phyloP scores from a whole-genome alignment of 129 eudicot genomes.

The Solidago caesia region DNA sequence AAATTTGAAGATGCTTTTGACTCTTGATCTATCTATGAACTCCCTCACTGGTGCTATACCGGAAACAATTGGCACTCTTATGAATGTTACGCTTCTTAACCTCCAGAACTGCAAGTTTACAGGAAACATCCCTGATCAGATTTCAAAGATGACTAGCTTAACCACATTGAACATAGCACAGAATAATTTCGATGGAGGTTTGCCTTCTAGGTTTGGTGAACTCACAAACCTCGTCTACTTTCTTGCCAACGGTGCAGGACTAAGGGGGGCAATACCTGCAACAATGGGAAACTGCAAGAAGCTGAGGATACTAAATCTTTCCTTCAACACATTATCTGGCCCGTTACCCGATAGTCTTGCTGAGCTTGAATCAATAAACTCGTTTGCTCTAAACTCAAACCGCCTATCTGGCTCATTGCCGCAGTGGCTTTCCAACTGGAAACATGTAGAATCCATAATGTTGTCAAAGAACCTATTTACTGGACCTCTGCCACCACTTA shows the following conservation, averaged over 20 bases:
- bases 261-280: constrained; percentile 64
- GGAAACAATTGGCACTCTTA: constrained; percentile 48
- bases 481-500: constrained; percentile 59
- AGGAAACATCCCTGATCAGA: constrained; percentile 65
- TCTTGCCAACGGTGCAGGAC: constrained; percentile 59
- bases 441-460: constrained; percentile 44
- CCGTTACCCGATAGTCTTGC: constrained; percentile 62
- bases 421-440: constrained; percentile 76
- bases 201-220: constrained; percentile 63
- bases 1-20: constrained; percentile 46
- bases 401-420: constrained; percentile 64
- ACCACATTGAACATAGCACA: constrained; percentile 59
- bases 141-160: constrained; percentile 54
- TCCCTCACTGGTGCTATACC: constrained; percentile 57
- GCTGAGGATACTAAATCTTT: constrained; percentile 52
- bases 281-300: constrained; percentile 75
- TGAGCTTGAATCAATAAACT: constrained; percentile 51
- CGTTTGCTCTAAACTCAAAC: constrained; percentile 60
- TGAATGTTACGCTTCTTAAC: constrained; percentile 40
- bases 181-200: constrained; percentile 59
- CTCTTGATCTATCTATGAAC: constrained; percentile 69
- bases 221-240: constrained; percentile 58
- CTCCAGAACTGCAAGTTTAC: constrained; percentile 57
- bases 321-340: constrained; percentile 70
- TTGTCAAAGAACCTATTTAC: constrained; percentile 54